Evolutionary conservation across 495 filamentous ascomycete species (phyloP).

Genomic region (Hypoxylon trugodes): DNA sequence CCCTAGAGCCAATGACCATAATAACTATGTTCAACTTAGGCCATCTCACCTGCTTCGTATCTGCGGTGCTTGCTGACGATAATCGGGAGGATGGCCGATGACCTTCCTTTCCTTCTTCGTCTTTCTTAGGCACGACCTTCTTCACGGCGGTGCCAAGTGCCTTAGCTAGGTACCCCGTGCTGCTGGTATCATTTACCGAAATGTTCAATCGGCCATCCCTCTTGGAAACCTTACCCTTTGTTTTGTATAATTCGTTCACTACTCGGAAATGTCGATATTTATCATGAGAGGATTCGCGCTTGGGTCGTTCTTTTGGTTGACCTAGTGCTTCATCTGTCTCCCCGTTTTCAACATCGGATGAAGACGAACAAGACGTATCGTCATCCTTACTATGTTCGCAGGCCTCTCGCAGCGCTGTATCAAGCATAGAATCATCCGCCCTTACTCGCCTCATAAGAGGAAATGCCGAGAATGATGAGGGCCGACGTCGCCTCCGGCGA

Average conservation of each 20-base stretch:
- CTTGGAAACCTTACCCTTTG: constrained; percentile 70
- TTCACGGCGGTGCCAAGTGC: constrained; percentile 67
- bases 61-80: constrained; percentile 29
- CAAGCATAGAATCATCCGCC: constrained; percentile 40
- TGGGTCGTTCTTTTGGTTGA: constrained; percentile 11
- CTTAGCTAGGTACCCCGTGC: constrained; percentile 72
- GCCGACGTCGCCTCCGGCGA: constrained; percentile 7
- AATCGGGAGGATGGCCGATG: constrained; percentile 33
- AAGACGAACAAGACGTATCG: constrained; percentile 38
- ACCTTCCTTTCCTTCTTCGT: constrained; percentile 10
- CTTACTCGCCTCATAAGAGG: constrained; percentile 38
- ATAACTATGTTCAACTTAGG: constrained; percentile 77
- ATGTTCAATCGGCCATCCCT: constrained; percentile 76
- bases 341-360: constrained; percentile 41
- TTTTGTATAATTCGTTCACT: constrained; percentile 69
- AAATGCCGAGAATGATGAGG: constrained; percentile 16
- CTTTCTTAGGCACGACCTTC: constrained; percentile 43
- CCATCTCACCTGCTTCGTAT: constrained; percentile 26
- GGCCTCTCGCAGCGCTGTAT: constrained; percentile 1
- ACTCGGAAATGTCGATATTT: constrained; percentile 60
- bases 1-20: constrained; percentile 79
- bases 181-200: constrained; percentile 71
- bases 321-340: constrained; percentile 7
- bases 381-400: constrained; percentile 15
- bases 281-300: constrained; percentile 27